Percentiles rank a stretch among this genome's conserved stretches.
Conservation (phyloP, 441 rosid species). For the Populus tomentosa region DNA sequence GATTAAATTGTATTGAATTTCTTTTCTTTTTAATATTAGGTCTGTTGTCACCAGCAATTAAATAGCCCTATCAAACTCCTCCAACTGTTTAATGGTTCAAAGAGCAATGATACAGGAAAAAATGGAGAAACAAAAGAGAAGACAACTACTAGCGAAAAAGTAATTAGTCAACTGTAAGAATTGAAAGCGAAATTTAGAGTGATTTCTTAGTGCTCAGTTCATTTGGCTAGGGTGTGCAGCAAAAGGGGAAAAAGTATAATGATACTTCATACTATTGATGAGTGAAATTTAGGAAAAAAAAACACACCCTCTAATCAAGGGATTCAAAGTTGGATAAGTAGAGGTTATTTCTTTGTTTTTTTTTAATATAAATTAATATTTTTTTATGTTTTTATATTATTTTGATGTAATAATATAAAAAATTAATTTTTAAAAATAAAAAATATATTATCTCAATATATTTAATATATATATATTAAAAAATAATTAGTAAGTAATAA, state of each 20-base stretch:
- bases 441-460: too few species aligned
- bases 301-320: not conserved
- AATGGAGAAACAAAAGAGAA: not conserved
- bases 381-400: too few species aligned
- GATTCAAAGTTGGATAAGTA: not conserved
- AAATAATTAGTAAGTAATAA: too few species aligned
- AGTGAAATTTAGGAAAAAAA: not conserved
- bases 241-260: not conserved
- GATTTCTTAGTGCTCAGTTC: not conserved
- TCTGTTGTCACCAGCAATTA: too few species aligned
- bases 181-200: not conserved
- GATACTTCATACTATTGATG: not conserved
- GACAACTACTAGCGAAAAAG: not conserved
- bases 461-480: too few species aligned
- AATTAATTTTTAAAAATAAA: too few species aligned
- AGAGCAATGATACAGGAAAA: not conserved
- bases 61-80: constrained; percentile 74
- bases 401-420: too few species aligned
- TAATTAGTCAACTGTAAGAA: too few species aligned
- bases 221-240: not conserved
- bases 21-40: too few species aligned
- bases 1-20: too few species aligned
- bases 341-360: not conserved
- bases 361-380: too few species aligned
- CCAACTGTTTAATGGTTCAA: constrained; percentile 47